phyloP scores from a whole-genome alignment of 306 rosid genomes.

The Prunus kanzakura region DNA sequence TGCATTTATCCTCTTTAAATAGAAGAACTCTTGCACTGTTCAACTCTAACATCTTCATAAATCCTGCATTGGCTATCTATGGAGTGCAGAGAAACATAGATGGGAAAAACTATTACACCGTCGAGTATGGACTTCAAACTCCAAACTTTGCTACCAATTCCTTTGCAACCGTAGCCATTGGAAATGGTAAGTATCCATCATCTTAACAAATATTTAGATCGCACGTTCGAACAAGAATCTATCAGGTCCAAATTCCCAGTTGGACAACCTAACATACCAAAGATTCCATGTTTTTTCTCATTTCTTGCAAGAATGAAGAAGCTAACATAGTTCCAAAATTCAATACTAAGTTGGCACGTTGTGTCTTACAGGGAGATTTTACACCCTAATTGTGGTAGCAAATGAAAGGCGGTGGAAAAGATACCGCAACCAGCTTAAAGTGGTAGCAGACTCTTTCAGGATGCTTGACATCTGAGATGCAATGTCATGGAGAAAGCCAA shows the following conservation, averaged over 20 bases:
- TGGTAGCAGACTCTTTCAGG: slow-evolving; percentile 90
- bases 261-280: not conserved
- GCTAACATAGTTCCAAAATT: not conserved
- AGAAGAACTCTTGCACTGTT: not conserved
- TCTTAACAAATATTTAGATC: not conserved
- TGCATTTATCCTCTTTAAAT: slow-evolving; percentile 7
- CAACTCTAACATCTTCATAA: slow-evolving; percentile 4
- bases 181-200: slow-evolving; percentile 57
- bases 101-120: slow-evolving; percentile 86
- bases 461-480: slow-evolving; percentile 63
- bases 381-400: slow-evolving; percentile 81
- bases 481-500: not conserved
- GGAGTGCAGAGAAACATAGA: slow-evolving; percentile 60
- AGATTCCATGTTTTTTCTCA: no score
- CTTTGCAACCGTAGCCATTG: slow-evolving; percentile 82
- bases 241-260: not conserved
- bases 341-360: not conserved
- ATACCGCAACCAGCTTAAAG: slow-evolving; percentile 66
- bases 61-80: not conserved
- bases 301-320: no score
- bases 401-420: slow-evolving; percentile 92
- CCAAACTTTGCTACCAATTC: slow-evolving; percentile 61
- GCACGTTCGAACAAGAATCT: not conserved
- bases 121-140: slow-evolving; percentile 72
- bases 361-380: slow-evolving; percentile 59